Evolutionary conservation across 129 eudicot species (phyloP).

Genomic region (Centella asiatica): DNA sequence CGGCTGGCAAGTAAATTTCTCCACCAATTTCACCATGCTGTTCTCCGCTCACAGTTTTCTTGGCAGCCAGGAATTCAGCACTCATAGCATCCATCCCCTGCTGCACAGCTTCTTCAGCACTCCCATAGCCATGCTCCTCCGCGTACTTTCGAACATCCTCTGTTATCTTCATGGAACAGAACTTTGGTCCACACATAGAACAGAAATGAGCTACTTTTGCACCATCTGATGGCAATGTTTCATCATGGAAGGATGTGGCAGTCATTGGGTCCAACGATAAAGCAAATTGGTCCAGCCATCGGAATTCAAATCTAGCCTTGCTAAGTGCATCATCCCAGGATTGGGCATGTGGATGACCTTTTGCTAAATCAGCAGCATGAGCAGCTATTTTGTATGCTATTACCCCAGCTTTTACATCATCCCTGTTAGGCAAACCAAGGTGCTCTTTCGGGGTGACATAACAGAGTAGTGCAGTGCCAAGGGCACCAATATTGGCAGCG

Average conservation of each 20-base stretch:
- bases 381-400: slow-evolving; percentile 94
- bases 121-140: slow-evolving; percentile 97
- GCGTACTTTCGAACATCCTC: slow-evolving; percentile 97
- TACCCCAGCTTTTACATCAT: slow-evolving; percentile 91
- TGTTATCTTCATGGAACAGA: slow-evolving; percentile 96
- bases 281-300: slow-evolving; percentile 99
- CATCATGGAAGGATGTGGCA: slow-evolving; percentile 94
- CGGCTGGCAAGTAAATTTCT: slow-evolving; percentile 87
- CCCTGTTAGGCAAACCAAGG: slow-evolving; percentile 90
- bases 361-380: slow-evolving; percentile 95
- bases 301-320: slow-evolving; percentile 91
- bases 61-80: slow-evolving; percentile 84
- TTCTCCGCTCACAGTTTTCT: slow-evolving; percentile 93
- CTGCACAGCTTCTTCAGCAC: slow-evolving; percentile 86
- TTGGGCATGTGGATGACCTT: slow-evolving; percentile 89
- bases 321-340: slow-evolving; percentile 96
- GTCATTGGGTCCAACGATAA: slow-evolving; percentile 91
- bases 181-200: slow-evolving; percentile 99
- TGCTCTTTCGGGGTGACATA: slow-evolving; percentile 97
- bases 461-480: slow-evolving; percentile 94
- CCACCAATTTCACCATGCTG: slow-evolving; percentile 98
- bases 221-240: slow-evolving; percentile 87
- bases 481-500: slow-evolving; percentile 97
- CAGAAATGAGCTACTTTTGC: slow-evolving; percentile 99
- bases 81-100: slow-evolving; percentile 99